Evolutionary conservation across 2,329 filamentous ascomycete species (phyloP).

Genomic region (Diaporthe sp.): DNA sequence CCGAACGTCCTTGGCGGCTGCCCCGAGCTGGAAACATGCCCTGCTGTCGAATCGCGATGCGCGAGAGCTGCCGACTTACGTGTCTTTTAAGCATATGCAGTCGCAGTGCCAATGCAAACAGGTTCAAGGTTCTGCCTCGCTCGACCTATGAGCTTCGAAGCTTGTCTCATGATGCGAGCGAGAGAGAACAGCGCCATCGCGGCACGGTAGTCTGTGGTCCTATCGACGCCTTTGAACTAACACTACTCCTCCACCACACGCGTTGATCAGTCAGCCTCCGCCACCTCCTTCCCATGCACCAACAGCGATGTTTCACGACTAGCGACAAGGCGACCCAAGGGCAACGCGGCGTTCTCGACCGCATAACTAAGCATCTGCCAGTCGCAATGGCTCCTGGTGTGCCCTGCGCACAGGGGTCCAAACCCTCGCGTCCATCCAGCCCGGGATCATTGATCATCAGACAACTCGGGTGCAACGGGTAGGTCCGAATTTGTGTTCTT

Average conservation of each 20-base stretch:
- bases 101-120: not conserved
- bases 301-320: not conserved
- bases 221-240: not conserved
- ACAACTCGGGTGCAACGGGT: not conserved
- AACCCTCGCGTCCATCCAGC: not conserved
- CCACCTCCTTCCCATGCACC: not conserved
- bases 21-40: not conserved
- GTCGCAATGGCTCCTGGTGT: slow-evolving; percentile 12
- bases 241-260: not conserved
- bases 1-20: not conserved
- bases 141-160: not conserved
- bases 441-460: slow-evolving; percentile 2
- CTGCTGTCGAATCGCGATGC: slow-evolving; percentile 17
- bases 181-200: not conserved
- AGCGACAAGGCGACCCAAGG: not conserved
- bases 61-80: not conserved
- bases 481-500: not conserved
- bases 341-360: not conserved
- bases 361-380: slow-evolving; percentile 25
- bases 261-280: slow-evolving; percentile 17
- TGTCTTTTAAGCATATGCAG: not conserved
- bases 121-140: not conserved
- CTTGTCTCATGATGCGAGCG: not conserved
- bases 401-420: not conserved
- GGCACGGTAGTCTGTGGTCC: not conserved